Evolutionary conservation across 495 filamentous ascomycete species (phyloP).

Genomic region (Annulohypoxylon maeteangense): DNA sequence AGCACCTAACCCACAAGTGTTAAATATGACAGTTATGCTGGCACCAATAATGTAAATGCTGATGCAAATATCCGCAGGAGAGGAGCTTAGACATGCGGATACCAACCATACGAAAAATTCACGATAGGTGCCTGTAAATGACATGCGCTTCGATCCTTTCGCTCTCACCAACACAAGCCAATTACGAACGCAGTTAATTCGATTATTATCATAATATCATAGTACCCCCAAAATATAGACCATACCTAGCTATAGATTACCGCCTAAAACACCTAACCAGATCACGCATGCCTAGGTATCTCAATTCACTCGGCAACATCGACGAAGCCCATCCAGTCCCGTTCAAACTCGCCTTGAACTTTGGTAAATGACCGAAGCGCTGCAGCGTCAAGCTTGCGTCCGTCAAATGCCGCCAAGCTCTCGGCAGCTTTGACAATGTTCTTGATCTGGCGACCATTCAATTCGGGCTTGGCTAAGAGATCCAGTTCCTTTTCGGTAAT

Average conservation of each 20-base stretch:
- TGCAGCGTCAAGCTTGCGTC: slow-evolving; percentile 39
- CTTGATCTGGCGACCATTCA: slow-evolving; percentile 73
- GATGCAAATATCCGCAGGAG: not conserved
- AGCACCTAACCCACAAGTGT: slow-evolving; percentile 64
- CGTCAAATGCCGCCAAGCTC: slow-evolving; percentile 48
- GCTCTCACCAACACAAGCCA: not conserved
- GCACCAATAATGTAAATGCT: slow-evolving; percentile 60
- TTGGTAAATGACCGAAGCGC: slow-evolving; percentile 21
- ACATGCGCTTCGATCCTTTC: not conserved
- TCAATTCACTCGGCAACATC: slow-evolving; percentile 16
- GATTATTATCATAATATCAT: not conserved
- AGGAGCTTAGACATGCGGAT: not conserved
- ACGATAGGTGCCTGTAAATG: not conserved
- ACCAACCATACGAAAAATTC: not conserved
- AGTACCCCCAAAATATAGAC: not conserved
- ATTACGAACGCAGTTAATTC: not conserved
- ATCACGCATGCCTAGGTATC: not conserved
- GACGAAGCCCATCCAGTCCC: slow-evolving; percentile 33
- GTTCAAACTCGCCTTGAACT: slow-evolving; percentile 35
- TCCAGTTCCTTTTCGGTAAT: slow-evolving; percentile 57
- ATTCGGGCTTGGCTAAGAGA: slow-evolving; percentile 53
- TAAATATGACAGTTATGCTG: slow-evolving; percentile 65
- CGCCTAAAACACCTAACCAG: not conserved
- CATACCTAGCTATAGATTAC: not conserved
- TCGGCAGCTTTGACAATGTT: slow-evolving; percentile 68